Evolutionary conservation across 2,329 filamentous ascomycete species (phyloP).

Genomic region (Aspergillus jensenii): DNA sequence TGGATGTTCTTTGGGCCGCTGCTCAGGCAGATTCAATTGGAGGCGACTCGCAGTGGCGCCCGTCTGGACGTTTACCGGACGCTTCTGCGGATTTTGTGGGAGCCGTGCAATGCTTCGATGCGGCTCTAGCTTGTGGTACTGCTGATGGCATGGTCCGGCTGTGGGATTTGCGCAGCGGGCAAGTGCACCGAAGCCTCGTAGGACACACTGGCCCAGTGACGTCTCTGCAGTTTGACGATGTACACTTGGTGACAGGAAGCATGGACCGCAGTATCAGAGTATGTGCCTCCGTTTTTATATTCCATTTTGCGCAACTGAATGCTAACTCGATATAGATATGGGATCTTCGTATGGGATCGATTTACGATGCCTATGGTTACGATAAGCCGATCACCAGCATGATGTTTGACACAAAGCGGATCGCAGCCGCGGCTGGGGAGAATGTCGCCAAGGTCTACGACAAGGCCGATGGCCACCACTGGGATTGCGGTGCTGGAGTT

Average conservation of each 20-base stretch:
- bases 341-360: constrained; percentile 94
- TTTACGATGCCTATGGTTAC: constrained; percentile 94
- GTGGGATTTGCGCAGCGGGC: constrained; percentile 94
- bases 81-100: constrained; percentile 87
- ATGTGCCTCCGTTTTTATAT: constrained; percentile 43
- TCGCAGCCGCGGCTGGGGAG: constrained; percentile 86
- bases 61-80: constrained; percentile 61
- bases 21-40: constrained; percentile 77
- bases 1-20: constrained; percentile 97
- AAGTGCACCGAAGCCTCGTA: constrained; percentile 94
- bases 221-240: constrained; percentile 91
- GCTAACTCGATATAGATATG: constrained; percentile 68
- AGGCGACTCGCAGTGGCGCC: constrained; percentile 67
- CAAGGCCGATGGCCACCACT: constrained; percentile 91
- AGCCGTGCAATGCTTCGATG: constrained; percentile 91
- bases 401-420: constrained; percentile 92
- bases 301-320: neutral
- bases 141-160: constrained; percentile 95
- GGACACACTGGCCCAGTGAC: constrained; percentile 95
- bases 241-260: constrained; percentile 91
- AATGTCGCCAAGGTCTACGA: constrained; percentile 97
- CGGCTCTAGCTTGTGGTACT: constrained; percentile 91
- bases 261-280: constrained; percentile 90
- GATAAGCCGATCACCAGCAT: constrained; percentile 89
- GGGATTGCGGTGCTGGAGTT: constrained; percentile 89